Evolutionary conservation across 805 yeast genomes (phyloP).

Genomic region (Suhomyces tanzawaensis): DNA sequence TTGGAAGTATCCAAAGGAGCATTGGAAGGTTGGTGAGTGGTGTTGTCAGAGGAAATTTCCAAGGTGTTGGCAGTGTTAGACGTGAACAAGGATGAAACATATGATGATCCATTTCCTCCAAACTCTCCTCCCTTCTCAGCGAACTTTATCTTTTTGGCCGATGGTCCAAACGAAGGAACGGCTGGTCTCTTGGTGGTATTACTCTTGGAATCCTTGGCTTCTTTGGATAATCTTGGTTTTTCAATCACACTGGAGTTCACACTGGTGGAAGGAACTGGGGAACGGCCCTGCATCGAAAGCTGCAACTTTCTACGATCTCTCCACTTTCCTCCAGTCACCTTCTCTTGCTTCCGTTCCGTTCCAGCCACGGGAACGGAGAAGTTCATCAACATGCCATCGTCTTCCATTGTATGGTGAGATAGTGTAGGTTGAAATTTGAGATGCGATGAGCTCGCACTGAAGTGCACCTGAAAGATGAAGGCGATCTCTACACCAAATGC

Average conservation of each 20-base stretch:
- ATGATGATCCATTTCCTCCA: constrained; percentile 59
- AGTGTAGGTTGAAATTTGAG: neutral
- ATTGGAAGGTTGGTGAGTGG: constrained; percentile 51
- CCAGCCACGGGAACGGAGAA: constrained; percentile 49
- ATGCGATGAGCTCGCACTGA: no score
- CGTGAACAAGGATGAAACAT: constrained; percentile 80
- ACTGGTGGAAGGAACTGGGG: constrained; percentile 26
- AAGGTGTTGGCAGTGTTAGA: constrained; percentile 45
- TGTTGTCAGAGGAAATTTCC: constrained; percentile 27
- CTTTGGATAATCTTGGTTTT: constrained; percentile 7
- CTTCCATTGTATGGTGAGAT: constrained; percentile 33
- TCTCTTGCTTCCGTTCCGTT: constrained; percentile 24
- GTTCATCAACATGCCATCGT: constrained; percentile 75
- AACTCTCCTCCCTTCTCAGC: constrained; percentile 49
- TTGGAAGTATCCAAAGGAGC: constrained; percentile 79
- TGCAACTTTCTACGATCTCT: constrained; percentile 70
- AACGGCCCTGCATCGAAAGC: constrained; percentile 48
- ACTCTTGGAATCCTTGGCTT: constrained; percentile 1
- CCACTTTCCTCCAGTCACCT: constrained; percentile 76
- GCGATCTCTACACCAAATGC: no score
- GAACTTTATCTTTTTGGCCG: constrained; percentile 38
- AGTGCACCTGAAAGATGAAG: no score
- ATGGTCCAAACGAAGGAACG: constrained; percentile 11
- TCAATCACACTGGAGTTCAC: constrained; percentile 29
- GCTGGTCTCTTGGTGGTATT: neutral